Base-by-base conservation (phyloP, 2,329 filamentous ascomycete species). In the Cladophialophora yegresii region DNA sequence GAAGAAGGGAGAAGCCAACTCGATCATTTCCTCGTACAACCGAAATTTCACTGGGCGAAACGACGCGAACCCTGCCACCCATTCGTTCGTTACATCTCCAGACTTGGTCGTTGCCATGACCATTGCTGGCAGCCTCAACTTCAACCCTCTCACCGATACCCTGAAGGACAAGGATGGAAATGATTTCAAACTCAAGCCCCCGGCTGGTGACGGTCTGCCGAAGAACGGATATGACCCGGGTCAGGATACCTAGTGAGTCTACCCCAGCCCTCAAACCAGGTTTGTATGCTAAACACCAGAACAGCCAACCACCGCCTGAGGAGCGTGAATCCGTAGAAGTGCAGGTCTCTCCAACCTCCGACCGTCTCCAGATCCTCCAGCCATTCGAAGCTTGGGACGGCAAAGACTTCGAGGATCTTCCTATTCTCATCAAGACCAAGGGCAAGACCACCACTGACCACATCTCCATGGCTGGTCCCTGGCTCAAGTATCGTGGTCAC, bases 41-140 rank as follows among this genome's bases (percentile, higher is more conserved):
- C 92, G 95, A 81, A 98, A 99, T 88, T 98, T 99, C 84, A 98
- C 93, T 67, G 93, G 93, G 71, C 92, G 95, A 77, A 98, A 98
- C 79, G 93, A 96, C 73, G 92, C 91, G 71, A 98, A 96, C 85
- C 92, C 92, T 47, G 92, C 92, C 61, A 96, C 92, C 58, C 92
- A 96, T 83, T 91, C 91, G 64, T 96, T 96, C 79, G 92, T 96
- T 71, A 89, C 92, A 69, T 96, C 92, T 6, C 92, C 92, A 62
- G 92, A 96, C 77, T 83, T 96, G 67, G 92, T 96, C 50, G 91
- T 96, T 60, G 92, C 92, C 71, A 81, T 96, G 83, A 88, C 89
- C 66, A 86, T 96, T 75, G 92, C 92, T 62, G 92, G 92, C 71
- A 86, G 86, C 63, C 85, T 96, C 54, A 88, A 90, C 82, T 99